Evolutionary conservation across 1,139 yeast genomes (phyloP).

Genomic region (Pichia sp.): DNA sequence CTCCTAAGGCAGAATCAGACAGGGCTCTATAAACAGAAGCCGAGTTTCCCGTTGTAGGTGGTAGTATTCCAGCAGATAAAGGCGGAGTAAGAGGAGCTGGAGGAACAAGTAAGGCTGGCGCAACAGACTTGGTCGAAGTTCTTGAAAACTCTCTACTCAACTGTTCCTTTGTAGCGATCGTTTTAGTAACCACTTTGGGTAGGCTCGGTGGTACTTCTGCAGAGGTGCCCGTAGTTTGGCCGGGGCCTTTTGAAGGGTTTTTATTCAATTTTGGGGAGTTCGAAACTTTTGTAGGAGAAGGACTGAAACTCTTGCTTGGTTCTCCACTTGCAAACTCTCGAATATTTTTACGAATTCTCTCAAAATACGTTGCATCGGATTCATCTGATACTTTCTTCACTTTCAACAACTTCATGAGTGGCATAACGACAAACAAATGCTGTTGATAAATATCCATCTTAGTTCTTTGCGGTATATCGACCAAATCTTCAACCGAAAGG

Average conservation of each 20-base stretch:
- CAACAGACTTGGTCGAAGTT: not conserved
- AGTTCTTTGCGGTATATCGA: slow-evolving; percentile 54
- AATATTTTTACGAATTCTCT: slow-evolving; percentile 1
- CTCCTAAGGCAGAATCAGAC: not conserved
- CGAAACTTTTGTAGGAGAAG: slow-evolving; percentile 1
- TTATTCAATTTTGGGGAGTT: not conserved
- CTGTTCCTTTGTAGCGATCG: slow-evolving; percentile 16
- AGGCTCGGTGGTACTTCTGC: not conserved
- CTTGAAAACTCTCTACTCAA: slow-evolving; percentile 14
- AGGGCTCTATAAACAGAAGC: not conserved
- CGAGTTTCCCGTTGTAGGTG: not conserved
- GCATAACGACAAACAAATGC: slow-evolving; percentile 48
- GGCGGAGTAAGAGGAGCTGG: not conserved
- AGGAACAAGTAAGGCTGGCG: not conserved
- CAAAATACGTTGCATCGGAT: slow-evolving; percentile 5
- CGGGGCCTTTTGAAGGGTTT: not conserved
- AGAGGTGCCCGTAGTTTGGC: not conserved
- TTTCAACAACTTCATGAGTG: slow-evolving; percentile 42
- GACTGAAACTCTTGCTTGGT: not conserved
- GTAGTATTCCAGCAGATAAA: not conserved
- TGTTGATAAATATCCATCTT: slow-evolving; percentile 47
- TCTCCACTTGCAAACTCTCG: not conserved
- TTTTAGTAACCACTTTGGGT: slow-evolving; percentile 12
- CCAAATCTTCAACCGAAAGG: slow-evolving; percentile 52
- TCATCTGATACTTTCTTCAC: slow-evolving; percentile 16